These are phyloP conservation scores for Rhodomyrtus tomentosa DNA, from an alignment of 345 rosid genomes.

Conservation along the genomic window DNA sequence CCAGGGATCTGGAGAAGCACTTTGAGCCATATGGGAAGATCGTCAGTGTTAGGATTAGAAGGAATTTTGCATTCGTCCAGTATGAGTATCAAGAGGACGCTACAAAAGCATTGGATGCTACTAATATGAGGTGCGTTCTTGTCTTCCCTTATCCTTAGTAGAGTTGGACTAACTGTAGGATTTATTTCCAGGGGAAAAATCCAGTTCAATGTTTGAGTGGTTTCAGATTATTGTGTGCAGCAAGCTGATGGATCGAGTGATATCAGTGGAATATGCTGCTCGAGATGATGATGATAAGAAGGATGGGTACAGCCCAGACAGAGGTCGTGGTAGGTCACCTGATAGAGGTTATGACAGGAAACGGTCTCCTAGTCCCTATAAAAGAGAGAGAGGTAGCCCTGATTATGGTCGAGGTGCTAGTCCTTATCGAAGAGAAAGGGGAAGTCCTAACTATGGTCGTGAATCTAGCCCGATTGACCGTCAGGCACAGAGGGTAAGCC, in stretches of 20 bases:
- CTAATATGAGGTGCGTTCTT: slow-evolving; percentile 50
- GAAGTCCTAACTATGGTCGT: slow-evolving; percentile 77
- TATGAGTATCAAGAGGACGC: slow-evolving; percentile 89
- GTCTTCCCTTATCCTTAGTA: neutral
- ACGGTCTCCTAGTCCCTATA: slow-evolving; percentile 74
- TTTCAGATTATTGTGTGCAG: slow-evolving; percentile 27
- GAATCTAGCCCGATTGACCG: slow-evolving; percentile 45
- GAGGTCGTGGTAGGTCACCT: slow-evolving; percentile 64
- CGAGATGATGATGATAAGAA: slow-evolving; percentile 79
- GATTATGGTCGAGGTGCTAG: slow-evolving; percentile 77
- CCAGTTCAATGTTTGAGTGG: neutral
- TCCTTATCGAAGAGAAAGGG: slow-evolving; percentile 55
- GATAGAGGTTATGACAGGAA: slow-evolving; percentile 49
- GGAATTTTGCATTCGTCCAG: slow-evolving; percentile 95
- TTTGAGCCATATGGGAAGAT: slow-evolving; percentile 92
- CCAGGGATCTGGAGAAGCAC: slow-evolving; percentile 87
- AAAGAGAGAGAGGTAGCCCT: slow-evolving; percentile 83
- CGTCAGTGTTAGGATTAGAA: slow-evolving; percentile 77
- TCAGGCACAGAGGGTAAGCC: slow-evolving; percentile 48
- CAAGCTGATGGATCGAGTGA: slow-evolving; percentile 78
- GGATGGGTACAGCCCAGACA: slow-evolving; percentile 64
- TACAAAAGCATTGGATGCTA: slow-evolving; percentile 70
- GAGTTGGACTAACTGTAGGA: neutral
- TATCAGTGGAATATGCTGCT: slow-evolving; percentile 87
- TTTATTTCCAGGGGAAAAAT: neutral